phyloP scores from a whole-genome alignment of 2,329 filamentous ascomycete genomes.

The Dactylellina leptospora region DNA sequence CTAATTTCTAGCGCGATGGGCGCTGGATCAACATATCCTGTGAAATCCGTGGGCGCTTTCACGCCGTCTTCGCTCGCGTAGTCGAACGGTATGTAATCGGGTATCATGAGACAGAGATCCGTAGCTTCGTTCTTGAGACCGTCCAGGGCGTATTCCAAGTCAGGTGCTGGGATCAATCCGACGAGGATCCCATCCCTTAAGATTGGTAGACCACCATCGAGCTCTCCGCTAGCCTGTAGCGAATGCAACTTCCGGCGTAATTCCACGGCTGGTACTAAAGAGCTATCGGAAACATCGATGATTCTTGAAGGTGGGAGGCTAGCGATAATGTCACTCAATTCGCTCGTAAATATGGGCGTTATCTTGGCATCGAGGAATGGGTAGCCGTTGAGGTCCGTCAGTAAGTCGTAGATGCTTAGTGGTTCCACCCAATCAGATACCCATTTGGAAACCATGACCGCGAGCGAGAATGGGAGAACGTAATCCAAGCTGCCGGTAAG shows the following conservation, averaged over 20 bases:
- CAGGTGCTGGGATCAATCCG: constrained; percentile 90
- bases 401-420: constrained; percentile 90
- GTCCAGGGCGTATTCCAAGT: constrained; percentile 91
- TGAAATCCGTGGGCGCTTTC: constrained; percentile 81
- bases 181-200: constrained; percentile 80
- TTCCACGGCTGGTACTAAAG: constrained; percentile 77
- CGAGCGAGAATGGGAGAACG: constrained; percentile 90
- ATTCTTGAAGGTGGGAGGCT: constrained; percentile 77
- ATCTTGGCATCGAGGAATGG: constrained; percentile 97
- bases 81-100: constrained; percentile 64
- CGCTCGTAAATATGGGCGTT: constrained; percentile 87
- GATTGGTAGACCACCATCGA: constrained; percentile 91
- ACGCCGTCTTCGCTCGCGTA: constrained; percentile 70
- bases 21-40: constrained; percentile 87
- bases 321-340: constrained; percentile 85
- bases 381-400: constrained; percentile 97
- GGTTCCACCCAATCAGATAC: constrained; percentile 95
- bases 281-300: constrained; percentile 87
- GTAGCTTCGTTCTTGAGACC: constrained; percentile 78
- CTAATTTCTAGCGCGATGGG: constrained; percentile 87
- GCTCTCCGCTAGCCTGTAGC: constrained; percentile 83
- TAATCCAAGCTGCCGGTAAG: constrained; percentile 94
- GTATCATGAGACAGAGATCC: constrained; percentile 81
- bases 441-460: constrained; percentile 96
- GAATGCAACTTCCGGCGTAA: constrained; percentile 82